Evolutionary conservation across 2,329 filamentous ascomycete genomes (phyloP).

Genomic region (Pezicula rhizophila): DNA sequence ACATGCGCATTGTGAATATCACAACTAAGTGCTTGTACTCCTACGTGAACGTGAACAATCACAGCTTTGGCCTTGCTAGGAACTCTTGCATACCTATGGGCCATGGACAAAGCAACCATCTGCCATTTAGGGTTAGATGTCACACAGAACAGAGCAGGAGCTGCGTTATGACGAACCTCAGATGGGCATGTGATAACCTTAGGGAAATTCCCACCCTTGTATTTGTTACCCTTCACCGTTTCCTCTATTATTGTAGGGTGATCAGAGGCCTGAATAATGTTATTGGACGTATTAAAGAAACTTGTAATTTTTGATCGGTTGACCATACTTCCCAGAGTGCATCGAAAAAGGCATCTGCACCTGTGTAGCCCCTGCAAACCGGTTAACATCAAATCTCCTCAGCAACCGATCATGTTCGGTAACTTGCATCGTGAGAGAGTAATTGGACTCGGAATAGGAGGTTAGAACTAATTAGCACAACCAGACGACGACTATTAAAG

Average conservation of each 20-base stretch:
- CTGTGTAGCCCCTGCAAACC: conserved; percentile 49
- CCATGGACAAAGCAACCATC: conserved; percentile 70
- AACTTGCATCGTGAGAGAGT: no score
- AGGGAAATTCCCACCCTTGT: conserved; percentile 51
- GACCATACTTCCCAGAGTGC: conserved; percentile 60
- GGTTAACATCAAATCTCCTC: no score
- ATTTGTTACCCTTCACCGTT: conserved; percentile 62
- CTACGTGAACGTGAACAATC: conserved; percentile 65
- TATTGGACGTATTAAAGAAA: conserved; percentile 28
- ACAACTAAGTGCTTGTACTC: conserved; percentile 64
- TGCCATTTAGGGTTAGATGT: conserved; percentile 29
- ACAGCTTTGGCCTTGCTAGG: conserved; percentile 61
- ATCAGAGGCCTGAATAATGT: conserved; percentile 51
- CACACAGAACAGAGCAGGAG: conserved; percentile 3
- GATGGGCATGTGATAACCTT: conserved; percentile 64
- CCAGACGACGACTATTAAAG: no score
- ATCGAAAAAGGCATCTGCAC: conserved; percentile 66
- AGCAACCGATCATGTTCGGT: no score
- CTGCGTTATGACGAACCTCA: conserved; percentile 39
- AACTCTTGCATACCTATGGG: conserved; percentile 62
- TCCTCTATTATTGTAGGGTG: conserved; percentile 65
- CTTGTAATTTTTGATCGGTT: conserved; percentile 8
- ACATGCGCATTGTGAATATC: conserved; percentile 66
- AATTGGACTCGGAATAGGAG: no score
- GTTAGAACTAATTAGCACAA: no score